Percentiles rank a stretch among this genome's conserved stretches.
Evolutionary conservation across 2,329 filamentous ascomycete genomes (phyloP).

Genomic region (Penicillium sp.): DNA sequence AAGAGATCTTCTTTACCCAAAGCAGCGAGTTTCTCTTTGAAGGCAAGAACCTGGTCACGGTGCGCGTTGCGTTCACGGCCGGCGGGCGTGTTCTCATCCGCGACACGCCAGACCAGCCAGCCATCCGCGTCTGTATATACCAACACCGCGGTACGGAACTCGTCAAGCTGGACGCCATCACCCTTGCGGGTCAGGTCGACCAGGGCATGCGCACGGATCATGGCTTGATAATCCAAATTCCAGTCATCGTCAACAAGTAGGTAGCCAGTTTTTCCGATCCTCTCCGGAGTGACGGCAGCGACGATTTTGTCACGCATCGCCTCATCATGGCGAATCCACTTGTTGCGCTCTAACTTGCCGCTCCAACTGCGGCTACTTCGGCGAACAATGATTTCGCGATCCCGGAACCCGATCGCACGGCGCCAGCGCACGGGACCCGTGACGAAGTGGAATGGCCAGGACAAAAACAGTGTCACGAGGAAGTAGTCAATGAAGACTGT

Average conservation of each 20-base stretch:
- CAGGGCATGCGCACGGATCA: constrained; percentile 73
- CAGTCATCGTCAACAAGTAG: constrained; percentile 82
- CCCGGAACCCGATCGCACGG: constrained; percentile 73
- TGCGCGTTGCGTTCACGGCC: constrained; percentile 42
- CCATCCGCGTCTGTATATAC: constrained; percentile 69
- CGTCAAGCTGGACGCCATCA: constrained; percentile 57
- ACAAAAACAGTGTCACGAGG: constrained; percentile 69
- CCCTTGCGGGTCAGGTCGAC: constrained; percentile 55
- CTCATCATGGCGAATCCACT: constrained; percentile 55
- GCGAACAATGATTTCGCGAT: constrained; percentile 79
- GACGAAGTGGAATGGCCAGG: constrained; percentile 76
- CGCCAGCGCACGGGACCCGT: constrained; percentile 73
- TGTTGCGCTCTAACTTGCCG: constrained; percentile 56
- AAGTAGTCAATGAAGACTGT: constrained; percentile 76
- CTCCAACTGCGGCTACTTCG: constrained; percentile 74
- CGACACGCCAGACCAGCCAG: constrained; percentile 69
- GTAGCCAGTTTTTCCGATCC: constrained; percentile 82
- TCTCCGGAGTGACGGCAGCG: constrained; percentile 69
- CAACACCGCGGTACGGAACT: constrained; percentile 72
- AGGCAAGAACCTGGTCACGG: constrained; percentile 73
- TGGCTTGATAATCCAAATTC: constrained; percentile 83
- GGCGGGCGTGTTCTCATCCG: constrained; percentile 57
- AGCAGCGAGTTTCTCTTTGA: constrained; percentile 73
- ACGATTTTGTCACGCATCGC: constrained; percentile 61
- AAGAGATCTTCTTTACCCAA: constrained; percentile 88